These are phyloP conservation scores for Glycine tomentella DNA, from an alignment of 306 rosid species.

Conservation along the genomic window DNA sequence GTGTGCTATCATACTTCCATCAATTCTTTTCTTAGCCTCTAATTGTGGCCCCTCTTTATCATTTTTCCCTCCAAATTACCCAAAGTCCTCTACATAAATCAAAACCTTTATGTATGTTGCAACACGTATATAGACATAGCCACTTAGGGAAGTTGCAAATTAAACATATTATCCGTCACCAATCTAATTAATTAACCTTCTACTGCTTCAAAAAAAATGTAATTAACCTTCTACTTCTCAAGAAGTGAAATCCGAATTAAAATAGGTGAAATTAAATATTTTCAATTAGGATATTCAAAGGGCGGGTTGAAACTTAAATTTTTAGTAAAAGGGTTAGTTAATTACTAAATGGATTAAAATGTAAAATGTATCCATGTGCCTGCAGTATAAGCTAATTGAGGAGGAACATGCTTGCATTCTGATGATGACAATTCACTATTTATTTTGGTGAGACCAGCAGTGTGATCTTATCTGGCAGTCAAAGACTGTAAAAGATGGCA, in stretches of 20 bases:
- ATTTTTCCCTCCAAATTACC: conserved; percentile 30
- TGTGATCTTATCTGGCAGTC: conserved; percentile 55
- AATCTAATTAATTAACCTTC: no score
- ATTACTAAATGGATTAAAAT: conserved; percentile 1
- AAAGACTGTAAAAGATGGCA: conserved; percentile 52
- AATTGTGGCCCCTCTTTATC: conserved; percentile 41
- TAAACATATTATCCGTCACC: background rate
- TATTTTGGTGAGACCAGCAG: conserved; percentile 46
- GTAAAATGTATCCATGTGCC: conserved; percentile 38
- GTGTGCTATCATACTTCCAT: conserved; percentile 71
- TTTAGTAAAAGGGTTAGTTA: background rate
- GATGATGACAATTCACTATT: conserved; percentile 40
- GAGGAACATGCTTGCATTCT: conserved; percentile 43
- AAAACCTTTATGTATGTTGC: no score
- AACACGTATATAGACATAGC: no score
- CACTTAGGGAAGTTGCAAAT: background rate
- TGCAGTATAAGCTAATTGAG: conserved; percentile 31
- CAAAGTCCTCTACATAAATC: no score
- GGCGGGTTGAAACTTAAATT: background rate
- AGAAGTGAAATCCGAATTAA: background rate
- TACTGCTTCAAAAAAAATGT: no score
- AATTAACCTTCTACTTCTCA: background rate
- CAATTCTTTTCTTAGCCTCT: conserved; percentile 44
- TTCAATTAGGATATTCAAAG: background rate
- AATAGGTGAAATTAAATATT: background rate